These are phyloP conservation scores for Micractinium conductrix DNA, from an alignment of 139 green algal genomes.

Conservation along the genomic window DNA sequence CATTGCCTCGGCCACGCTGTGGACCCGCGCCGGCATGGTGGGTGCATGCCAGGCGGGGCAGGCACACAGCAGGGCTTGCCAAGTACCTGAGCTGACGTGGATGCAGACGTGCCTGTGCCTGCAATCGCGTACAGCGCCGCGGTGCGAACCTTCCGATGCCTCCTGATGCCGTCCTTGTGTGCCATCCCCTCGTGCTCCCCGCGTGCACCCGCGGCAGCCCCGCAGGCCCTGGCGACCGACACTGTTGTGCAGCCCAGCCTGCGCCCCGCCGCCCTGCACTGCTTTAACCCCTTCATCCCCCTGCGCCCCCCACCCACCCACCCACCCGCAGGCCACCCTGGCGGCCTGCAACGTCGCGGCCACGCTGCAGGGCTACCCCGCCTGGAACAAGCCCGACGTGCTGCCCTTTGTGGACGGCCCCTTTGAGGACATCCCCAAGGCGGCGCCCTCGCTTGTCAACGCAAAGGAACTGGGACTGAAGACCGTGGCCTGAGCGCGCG, in stretches of 20 bases:
- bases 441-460: constrained; percentile 95
- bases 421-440: constrained; percentile 74
- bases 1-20: constrained; percentile 96
- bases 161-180: too few species aligned
- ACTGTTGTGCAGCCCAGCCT: too few species aligned
- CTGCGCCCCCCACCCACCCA: not conserved
- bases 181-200: too few species aligned
- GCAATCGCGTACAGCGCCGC: too few species aligned
- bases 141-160: too few species aligned
- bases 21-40: constrained; percentile 91
- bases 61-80: too few species aligned
- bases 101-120: too few species aligned
- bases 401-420: constrained; percentile 88
- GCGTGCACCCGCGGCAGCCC: too few species aligned
- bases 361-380: constrained; percentile 72
- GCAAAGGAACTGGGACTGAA: constrained; percentile 84
- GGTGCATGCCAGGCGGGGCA: too few species aligned
- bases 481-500: not conserved
- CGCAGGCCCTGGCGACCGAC: too few species aligned
- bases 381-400: constrained; percentile 81
- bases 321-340: constrained; percentile 80
- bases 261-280: too few species aligned
- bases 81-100: too few species aligned
- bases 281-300: not conserved
- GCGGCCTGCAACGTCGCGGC: constrained; percentile 93